These are phyloP conservation scores for Chlorella sp. DNA, from an alignment of 139 green algal genomes.

Conservation along the genomic window DNA sequence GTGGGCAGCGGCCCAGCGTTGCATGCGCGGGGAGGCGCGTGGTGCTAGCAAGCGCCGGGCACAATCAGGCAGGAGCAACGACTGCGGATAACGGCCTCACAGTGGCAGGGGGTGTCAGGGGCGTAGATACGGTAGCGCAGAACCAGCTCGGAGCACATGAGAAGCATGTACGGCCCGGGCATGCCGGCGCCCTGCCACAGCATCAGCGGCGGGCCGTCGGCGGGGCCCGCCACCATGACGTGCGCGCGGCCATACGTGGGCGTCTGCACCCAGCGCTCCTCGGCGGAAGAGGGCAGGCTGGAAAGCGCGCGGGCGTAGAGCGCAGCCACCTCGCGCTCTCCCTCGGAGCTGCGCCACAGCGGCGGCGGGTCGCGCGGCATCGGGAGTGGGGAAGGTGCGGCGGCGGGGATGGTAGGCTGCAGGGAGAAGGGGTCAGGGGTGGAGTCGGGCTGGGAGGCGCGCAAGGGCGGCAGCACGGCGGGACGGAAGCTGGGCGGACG, in stretches of 20 bases:
- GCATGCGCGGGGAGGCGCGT: neutral
- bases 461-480: no score
- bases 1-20: neutral
- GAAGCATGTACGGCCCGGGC: neutral
- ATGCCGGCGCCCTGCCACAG: neutral
- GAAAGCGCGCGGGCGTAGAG: neutral
- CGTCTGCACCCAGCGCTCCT: slow-evolving; percentile 8
- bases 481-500: no score
- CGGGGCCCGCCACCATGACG: neutral
- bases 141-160: neutral
- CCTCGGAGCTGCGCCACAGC: neutral
- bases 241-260: neutral
- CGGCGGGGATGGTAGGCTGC: no score
- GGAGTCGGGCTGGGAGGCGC: no score
- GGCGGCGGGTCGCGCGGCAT: neutral
- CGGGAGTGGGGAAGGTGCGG: no score
- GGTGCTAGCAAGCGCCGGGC: neutral
- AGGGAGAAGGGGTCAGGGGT: no score
- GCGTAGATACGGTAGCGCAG: neutral
- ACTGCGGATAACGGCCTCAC: neutral
- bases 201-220: neutral
- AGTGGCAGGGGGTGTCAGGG: slow-evolving; percentile 5
- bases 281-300: neutral
- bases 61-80: neutral
- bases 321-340: neutral